Evolutionary conservation across 352 stramenopile species (phyloP), one percentile per base, ranked within the genome.

Genomic region (Pythium scleroteichum): DNA sequence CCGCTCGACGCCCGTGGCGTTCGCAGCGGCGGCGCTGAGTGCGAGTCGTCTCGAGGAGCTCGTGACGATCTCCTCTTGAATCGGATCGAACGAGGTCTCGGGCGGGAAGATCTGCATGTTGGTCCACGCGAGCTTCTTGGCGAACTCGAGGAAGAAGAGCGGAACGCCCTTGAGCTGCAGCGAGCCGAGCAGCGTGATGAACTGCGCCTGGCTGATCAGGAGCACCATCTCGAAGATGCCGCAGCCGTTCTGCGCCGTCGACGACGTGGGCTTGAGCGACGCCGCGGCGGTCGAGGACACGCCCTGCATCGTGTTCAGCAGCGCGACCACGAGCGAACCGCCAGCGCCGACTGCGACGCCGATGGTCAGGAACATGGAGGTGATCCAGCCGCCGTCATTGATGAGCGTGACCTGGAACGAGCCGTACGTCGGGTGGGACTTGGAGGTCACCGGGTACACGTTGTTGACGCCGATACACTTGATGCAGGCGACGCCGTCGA

Each of bases 91-190:
- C 40, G 48, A 41, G 1, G 56, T 53, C 47, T 57, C 53, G 2
- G 39, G 56, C 19, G 67, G 66, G 39, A 86, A 78, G 27, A 79
- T 64, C 19, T 82, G 74, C 17, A 86, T 40, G 51, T 86, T 86
- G 40, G 67, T 80, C 77, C 77, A 86, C n/a, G 69, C 66, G 49
- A 86, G 72, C 39, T 77, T 73, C 17, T 59, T 62, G 40, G 64
- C 75, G 42, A 86, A 82, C 51, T 86, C 55, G 23, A 72, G 40
- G 46, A 78, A 83, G 53, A 83, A 84, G 0, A 67, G 20, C 8
- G 77, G 77, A 20, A 56, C 52, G 22, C 77, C 77, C n/a, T 76
- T 27, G 17, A 80, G 59, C 39, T 77, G 72, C 24, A 83, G 55
- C 42, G 74, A 59, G 4, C 67, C 76, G 1, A 84, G 68, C 22